Conservation (phyloP, 352 stramenopile genomes). For the Phytopythium cucurbitacearum region DNA sequence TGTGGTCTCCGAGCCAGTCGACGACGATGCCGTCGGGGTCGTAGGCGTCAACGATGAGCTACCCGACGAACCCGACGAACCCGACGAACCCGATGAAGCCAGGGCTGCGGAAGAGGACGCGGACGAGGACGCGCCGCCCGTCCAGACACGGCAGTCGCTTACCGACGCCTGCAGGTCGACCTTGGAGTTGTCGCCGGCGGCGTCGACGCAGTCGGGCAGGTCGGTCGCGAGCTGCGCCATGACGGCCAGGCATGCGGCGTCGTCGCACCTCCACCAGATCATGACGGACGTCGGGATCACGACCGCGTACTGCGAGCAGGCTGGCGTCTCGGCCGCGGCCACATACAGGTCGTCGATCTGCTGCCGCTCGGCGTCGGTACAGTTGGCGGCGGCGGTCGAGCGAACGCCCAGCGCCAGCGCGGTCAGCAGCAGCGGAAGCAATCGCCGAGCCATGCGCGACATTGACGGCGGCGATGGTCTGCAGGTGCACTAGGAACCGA, state of each 20-base stretch:
- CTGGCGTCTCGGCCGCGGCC: conserved; percentile 5
- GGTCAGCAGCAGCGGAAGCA: background rate
- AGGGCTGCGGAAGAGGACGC: too few species aligned
- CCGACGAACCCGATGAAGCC: too few species aligned
- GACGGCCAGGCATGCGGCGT: conserved; percentile 12
- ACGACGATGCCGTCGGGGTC: too few species aligned
- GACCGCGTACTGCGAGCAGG: conserved; percentile 11
- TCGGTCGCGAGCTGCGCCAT: conserved; percentile 12
- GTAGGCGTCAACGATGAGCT: too few species aligned
- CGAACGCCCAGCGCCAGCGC: background rate
- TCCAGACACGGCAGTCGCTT: background rate
- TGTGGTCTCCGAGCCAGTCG: too few species aligned
- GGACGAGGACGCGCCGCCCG: background rate
- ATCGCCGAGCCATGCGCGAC: too few species aligned
- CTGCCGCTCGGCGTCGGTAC: conserved; percentile 10
- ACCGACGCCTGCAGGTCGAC: background rate
- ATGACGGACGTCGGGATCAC: conserved; percentile 12
- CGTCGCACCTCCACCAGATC: conserved; percentile 17
- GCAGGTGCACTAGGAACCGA: too few species aligned
- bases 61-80: too few species aligned
- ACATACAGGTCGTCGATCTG: conserved; percentile 10
- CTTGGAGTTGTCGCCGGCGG: background rate
- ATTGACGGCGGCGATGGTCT: too few species aligned
- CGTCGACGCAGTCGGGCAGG: conserved; percentile 19
- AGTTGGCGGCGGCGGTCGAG: conserved; percentile 5